Conservation (phyloP, 768 basidiomycete species). For the Austroboletus eburneus region DNA sequence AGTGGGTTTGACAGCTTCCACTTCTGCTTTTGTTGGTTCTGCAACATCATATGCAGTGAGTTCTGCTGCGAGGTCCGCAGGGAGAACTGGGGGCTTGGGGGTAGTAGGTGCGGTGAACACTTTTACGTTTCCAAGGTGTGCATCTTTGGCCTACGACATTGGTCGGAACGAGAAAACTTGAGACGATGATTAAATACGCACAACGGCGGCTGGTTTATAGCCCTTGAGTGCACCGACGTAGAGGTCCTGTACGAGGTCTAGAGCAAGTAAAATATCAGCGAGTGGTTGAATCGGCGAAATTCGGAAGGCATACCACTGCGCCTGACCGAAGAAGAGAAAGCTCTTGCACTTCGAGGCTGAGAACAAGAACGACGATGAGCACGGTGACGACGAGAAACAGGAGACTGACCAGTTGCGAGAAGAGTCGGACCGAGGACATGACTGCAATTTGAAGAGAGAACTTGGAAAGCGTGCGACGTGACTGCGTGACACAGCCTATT, state of each 20-base stretch:
- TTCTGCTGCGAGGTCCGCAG: constrained; percentile 82
- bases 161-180: not conserved
- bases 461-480: constrained; percentile 46
- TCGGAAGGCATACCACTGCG: constrained; percentile 55
- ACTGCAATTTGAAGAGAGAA: constrained; percentile 35
- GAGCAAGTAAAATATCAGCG: constrained; percentile 3
- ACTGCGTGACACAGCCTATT: constrained; percentile 27
- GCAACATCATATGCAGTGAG: constrained; percentile 80
- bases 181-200: constrained; percentile 37
- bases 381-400: constrained; percentile 1
- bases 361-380: not conserved
- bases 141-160: constrained; percentile 84
- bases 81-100: constrained; percentile 73
- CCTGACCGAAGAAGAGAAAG: constrained; percentile 56
- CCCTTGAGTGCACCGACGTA: constrained; percentile 87
- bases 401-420: constrained; percentile 48
- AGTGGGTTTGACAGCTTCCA: constrained; percentile 32
- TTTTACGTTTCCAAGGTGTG: constrained; percentile 86
- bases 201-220: constrained; percentile 75
- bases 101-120: constrained; percentile 67
- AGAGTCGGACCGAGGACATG: constrained; percentile 57
- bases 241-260: constrained; percentile 90
- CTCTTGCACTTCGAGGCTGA: constrained; percentile 44
- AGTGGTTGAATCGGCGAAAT: constrained; percentile 21
- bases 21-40: constrained; percentile 60